Percentiles rank a stretch among this genome's conserved stretches.
These are phyloP conservation scores for Zangia roseola DNA, from an alignment of 768 basidiomycete species.

Conservation along the genomic window DNA sequence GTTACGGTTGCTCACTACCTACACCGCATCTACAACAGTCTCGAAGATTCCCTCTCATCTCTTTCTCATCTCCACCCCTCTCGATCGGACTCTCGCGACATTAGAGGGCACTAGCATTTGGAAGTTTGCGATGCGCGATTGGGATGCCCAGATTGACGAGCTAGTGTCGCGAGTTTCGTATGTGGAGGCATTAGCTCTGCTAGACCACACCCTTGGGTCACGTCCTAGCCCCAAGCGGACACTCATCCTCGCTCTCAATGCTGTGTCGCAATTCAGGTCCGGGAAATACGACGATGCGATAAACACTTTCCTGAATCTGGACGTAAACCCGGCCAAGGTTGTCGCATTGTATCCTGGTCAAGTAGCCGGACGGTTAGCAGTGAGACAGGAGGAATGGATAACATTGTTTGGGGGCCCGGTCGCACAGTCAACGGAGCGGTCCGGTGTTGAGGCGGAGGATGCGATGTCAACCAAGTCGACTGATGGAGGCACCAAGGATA, in stretches of 20 bases:
- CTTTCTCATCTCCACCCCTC: constrained; percentile 70
- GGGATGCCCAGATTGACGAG: constrained; percentile 84
- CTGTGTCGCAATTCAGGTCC: constrained; percentile 71
- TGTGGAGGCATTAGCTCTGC: constrained; percentile 73
- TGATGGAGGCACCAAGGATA: constrained; percentile 26
- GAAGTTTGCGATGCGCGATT: constrained; percentile 67
- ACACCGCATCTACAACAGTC: constrained; percentile 35
- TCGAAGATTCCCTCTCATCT: constrained; percentile 37
- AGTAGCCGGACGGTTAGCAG: constrained; percentile 75
- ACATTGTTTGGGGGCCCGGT: constrained; percentile 77
- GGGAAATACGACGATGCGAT: constrained; percentile 76
- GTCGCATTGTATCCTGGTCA: constrained; percentile 83
- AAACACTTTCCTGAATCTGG: constrained; percentile 82
- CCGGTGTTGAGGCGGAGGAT: constrained; percentile 21
- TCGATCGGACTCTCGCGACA: constrained; percentile 62
- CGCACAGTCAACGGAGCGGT: constrained; percentile 14
- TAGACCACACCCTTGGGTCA: constrained; percentile 44
- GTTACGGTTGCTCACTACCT: constrained; percentile 54
- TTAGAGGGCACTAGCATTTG: constrained; percentile 79
- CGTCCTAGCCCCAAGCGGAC: constrained; percentile 38
- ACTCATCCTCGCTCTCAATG: constrained; percentile 69
- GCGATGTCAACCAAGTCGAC: constrained; percentile 24
- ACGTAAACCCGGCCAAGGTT: constrained; percentile 92
- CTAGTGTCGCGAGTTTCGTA: constrained; percentile 68
- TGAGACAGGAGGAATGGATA: constrained; percentile 73